Evolutionary conservation across 2,329 filamentous ascomycete genomes (phyloP).

Genomic region (Fusarium continuum): DNA sequence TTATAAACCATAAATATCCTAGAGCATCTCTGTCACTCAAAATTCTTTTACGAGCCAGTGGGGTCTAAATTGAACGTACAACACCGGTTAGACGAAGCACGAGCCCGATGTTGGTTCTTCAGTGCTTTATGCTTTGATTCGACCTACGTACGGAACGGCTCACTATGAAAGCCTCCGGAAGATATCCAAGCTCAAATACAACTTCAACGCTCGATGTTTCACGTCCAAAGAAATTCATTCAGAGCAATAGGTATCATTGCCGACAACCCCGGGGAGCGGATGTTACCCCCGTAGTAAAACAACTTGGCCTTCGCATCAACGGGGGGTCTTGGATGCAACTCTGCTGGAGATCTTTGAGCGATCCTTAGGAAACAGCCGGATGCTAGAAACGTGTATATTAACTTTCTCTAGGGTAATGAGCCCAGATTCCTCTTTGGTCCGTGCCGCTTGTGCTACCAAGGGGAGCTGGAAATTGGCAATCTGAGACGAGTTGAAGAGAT

Average conservation of each 20-base stretch:
- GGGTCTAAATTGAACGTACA: neutral
- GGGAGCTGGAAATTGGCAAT: slow-evolving; percentile 40
- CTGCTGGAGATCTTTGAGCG: slow-evolving; percentile 1
- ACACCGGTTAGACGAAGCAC: slow-evolving; percentile 7
- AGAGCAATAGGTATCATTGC: slow-evolving; percentile 33
- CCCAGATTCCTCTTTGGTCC: slow-evolving; percentile 1
- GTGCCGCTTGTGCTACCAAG: slow-evolving; percentile 14
- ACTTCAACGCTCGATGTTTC: slow-evolving; percentile 25
- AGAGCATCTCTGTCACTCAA: neutral
- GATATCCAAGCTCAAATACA: neutral
- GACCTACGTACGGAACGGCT: neutral
- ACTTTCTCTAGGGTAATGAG: slow-evolving; percentile 14
- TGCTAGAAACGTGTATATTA: neutral
- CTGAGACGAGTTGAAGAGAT: slow-evolving; percentile 37
- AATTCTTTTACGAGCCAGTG: too few relatives aligned
- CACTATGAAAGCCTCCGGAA: neutral
- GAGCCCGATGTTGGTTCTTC: neutral
- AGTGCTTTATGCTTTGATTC: neutral
- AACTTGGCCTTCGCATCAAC: slow-evolving; percentile 1
- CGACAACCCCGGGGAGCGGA: slow-evolving; percentile 26
- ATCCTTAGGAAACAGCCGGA: slow-evolving; percentile 1
- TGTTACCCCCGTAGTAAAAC: slow-evolving; percentile 18
- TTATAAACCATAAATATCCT: too few relatives aligned
- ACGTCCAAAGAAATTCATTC: slow-evolving; percentile 19
- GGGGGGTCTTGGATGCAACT: slow-evolving; percentile 15